Percentiles rank a stretch among this genome's conserved stretches.
phyloP scores from a whole-genome alignment of 2,329 filamentous ascomycete genomes.

The Trichoderma pleuroti region DNA sequence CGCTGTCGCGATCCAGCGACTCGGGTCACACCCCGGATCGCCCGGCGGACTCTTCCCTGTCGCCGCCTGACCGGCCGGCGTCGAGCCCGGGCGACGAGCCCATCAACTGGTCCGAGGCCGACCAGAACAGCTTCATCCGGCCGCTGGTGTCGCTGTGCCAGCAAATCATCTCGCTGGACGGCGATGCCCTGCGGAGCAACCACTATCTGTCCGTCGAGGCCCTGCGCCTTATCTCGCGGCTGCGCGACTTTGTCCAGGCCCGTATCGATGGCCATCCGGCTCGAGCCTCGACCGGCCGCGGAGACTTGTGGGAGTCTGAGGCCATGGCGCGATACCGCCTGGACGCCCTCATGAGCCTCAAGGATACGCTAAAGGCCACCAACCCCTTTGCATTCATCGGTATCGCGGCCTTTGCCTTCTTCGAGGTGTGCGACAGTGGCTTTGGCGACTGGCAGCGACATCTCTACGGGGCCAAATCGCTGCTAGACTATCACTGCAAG shows the following conservation, averaged over 20 bases:
- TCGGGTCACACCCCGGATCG: conserved; percentile 3
- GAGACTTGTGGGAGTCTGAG: conserved; percentile 20
- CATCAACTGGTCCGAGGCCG: conserved; percentile 17
- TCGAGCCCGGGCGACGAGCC: conserved; percentile 4
- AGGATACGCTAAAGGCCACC: conserved; percentile 36
- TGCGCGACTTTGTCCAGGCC: conserved; percentile 28
- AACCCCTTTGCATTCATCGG: conserved; percentile 42
- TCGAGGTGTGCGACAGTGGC: conserved; percentile 41
- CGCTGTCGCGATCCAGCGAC: conserved; percentile 3
- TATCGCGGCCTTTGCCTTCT: conserved; percentile 43
- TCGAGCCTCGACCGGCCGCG: background rate
- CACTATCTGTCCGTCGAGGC: conserved; percentile 23
- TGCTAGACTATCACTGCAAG: conserved; percentile 40
- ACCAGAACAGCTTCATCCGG: conserved; percentile 24
- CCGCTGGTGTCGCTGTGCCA: conserved; percentile 26
- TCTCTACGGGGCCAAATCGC: conserved; percentile 37
- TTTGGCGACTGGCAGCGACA: conserved; percentile 40
- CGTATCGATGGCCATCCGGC: conserved; percentile 22
- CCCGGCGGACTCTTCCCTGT: background rate
- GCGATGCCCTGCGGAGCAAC: background rate
- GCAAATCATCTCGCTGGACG: conserved; percentile 25
- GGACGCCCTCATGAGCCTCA: conserved; percentile 36
- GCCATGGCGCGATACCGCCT: conserved; percentile 28
- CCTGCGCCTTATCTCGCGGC: conserved; percentile 26
- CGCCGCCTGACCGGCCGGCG: conserved; percentile 2